phyloP scores from a whole-genome alignment of 2,329 filamentous ascomycete species.

The Thelonectria blattea region DNA sequence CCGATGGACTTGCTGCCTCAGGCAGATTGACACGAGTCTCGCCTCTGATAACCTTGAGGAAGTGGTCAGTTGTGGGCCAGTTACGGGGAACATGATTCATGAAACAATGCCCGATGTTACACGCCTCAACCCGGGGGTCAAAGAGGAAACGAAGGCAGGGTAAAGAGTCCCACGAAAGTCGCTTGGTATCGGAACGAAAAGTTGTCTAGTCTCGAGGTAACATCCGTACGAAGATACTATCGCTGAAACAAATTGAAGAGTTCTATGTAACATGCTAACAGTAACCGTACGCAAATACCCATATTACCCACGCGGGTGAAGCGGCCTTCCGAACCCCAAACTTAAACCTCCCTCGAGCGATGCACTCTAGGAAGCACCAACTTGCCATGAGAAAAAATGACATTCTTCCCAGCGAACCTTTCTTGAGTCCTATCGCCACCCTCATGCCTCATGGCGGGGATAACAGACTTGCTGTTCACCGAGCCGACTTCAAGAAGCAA shows the following conservation, averaged over 20 bases:
- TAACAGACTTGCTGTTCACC: conserved; percentile 1
- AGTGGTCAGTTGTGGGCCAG: not conserved
- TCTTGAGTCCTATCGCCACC: conserved; percentile 9
- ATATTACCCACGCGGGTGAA: too few relatives aligned
- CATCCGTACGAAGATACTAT: too few relatives aligned
- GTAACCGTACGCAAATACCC: too few relatives aligned
- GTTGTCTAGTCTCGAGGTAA: too few relatives aligned
- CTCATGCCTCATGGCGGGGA: conserved; percentile 13
- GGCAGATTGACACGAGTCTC: not conserved
- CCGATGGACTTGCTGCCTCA: too few relatives aligned
- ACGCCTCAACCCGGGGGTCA: not conserved
- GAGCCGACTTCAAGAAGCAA: conserved; percentile 6
- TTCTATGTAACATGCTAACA: too few relatives aligned
- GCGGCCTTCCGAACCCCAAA: not conserved
- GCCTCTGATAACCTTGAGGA: not conserved
- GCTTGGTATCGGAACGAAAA: too few relatives aligned
- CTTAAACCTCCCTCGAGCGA: not conserved
- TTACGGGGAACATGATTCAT: not conserved
- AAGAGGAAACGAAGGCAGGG: not conserved
- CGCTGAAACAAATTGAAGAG: too few relatives aligned
- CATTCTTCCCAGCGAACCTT: conserved; percentile 10
- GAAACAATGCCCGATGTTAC: not conserved
- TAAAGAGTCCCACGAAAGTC: too few relatives aligned
- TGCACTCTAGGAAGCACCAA: conserved; percentile 3
- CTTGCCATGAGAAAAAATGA: conserved; percentile 8